Base-by-base conservation (phyloP, 2,329 filamentous ascomycete species). In the Alternaria hordeiaustralica region DNA sequence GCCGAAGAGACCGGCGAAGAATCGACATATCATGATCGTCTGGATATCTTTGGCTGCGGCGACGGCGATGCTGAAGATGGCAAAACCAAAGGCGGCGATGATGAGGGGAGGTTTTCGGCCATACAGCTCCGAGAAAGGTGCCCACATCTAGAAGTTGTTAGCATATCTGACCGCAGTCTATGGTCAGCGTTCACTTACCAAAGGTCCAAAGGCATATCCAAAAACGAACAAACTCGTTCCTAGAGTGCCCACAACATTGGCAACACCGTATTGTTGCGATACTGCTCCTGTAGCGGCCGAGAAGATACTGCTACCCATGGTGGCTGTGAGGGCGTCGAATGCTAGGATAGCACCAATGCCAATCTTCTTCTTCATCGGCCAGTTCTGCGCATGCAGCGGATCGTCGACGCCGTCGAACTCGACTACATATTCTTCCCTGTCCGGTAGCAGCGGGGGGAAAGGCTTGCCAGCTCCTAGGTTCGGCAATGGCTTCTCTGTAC, bases 381-480 rank as follows among this genome's bases (percentile, higher is more conserved):
- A 97, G 78, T 97, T 97, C 81, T 96, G 92, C 0, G 93, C 90
- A 79, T 97, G 93, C 66, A 94, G 76, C 3, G 93, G 94, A 74
- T 97, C 94, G 67, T 94, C 86, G 1, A 89, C 90, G 1, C 93
- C 93, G 70, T 94, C 90, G 73, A 96, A 97, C 57, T 87, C 92
- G 50, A 95, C 92, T 0, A 94, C 91, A 74, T 94, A 95, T 67
- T 92, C 88, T 71, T 95, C 92, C 69, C 87, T 85, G 5, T 89
- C 88, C 2, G 91, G 91, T 49, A 94, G 78, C 0, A 81, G 84
- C 3, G 91, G 91, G 2, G 92, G 92, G 71, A 89, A 93, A 1
- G 89, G 86, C 81, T 93, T 94, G 15, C 89, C 90, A 54, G 85
- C 88, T 30, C 92, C 92, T 75, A 94, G 90, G 12, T 82, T 79